A percentile compares a stretch with the other conserved stretches of the same genome.
Evolutionary conservation across 2,329 filamentous ascomycete genomes (phyloP).

Genomic region (Tolypocladium pustulatum): DNA sequence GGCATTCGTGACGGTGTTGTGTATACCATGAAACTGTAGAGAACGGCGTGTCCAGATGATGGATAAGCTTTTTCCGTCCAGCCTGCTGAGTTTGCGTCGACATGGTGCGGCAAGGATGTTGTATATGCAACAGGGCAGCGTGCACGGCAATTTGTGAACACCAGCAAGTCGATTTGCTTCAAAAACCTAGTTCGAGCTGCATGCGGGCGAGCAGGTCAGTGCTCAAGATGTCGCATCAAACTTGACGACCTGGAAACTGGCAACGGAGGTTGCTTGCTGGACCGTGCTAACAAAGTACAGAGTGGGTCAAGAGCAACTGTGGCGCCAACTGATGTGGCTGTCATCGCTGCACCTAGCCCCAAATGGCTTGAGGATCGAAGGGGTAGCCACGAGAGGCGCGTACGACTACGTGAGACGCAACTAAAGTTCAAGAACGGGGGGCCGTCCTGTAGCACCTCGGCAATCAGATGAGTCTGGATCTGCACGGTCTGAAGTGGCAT

Average conservation of each 20-base stretch:
- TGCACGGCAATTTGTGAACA: no score
- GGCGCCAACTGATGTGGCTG: no score
- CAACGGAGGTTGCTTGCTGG: background rate
- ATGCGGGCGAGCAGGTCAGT: background rate
- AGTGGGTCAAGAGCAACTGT: background rate
- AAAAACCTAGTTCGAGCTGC: background rate
- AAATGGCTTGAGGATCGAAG: background rate
- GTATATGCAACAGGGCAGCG: background rate
- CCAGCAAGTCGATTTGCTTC: no score
- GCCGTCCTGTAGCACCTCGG: no score
- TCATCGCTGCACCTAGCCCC: background rate
- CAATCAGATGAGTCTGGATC: background rate
- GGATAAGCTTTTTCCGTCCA: conserved; percentile 44
- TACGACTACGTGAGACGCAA: background rate
- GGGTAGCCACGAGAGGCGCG: background rate
- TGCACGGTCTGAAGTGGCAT: background rate
- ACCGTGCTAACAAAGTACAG: background rate
- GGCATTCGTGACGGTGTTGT: background rate
- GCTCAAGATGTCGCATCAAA: background rate
- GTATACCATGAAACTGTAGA: conserved; percentile 50
- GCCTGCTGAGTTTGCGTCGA: conserved; percentile 11
- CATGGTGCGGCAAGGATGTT: conserved; percentile 8
- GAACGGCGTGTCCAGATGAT: conserved; percentile 57
- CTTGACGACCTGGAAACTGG: background rate
- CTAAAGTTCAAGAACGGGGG: background rate